phyloP scores from a whole-genome alignment of 2,329 filamentous ascomycete genomes.

The Colletotrichum sp. region DNA sequence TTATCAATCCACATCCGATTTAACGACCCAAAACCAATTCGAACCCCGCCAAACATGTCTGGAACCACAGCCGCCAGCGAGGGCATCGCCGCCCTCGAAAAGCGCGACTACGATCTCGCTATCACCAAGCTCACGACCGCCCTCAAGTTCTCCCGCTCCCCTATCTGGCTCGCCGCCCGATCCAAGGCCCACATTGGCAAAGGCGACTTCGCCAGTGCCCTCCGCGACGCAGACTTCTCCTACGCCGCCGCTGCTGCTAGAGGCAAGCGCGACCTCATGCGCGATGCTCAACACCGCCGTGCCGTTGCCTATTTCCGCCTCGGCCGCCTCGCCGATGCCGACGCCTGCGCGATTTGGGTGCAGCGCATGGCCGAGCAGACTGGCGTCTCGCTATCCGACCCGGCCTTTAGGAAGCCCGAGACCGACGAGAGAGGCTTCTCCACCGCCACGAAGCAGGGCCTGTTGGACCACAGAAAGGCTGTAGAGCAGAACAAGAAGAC shows the following conservation, averaged over 20 bases:
- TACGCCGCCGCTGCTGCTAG: slow-evolving; percentile 67
- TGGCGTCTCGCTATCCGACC: slow-evolving; percentile 37
- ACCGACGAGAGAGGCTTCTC: slow-evolving; percentile 54
- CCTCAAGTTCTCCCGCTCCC: slow-evolving; percentile 68
- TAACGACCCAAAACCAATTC: neutral
- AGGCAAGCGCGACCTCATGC: slow-evolving; percentile 75
- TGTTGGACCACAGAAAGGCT: slow-evolving; percentile 32
- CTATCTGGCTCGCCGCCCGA: slow-evolving; percentile 81
- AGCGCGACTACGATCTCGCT: slow-evolving; percentile 68
- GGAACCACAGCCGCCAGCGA: slow-evolving; percentile 53
- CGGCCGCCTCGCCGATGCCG: slow-evolving; percentile 75
- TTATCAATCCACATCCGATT: neutral
- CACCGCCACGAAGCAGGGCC: slow-evolving; percentile 37
- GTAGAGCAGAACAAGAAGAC: slow-evolving; percentile 16
- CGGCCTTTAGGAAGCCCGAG: slow-evolving; percentile 34
- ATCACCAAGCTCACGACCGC: slow-evolving; percentile 72
- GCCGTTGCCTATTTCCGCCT: slow-evolving; percentile 75
- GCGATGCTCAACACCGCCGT: slow-evolving; percentile 81
- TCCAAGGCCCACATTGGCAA: slow-evolving; percentile 77
- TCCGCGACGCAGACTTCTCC: slow-evolving; percentile 72
- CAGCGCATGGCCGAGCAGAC: slow-evolving; percentile 40
- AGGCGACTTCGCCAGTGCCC: slow-evolving; percentile 64
- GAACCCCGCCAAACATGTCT: slow-evolving; percentile 46
- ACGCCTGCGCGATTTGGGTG: slow-evolving; percentile 69
- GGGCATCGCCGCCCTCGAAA: slow-evolving; percentile 69